These are phyloP conservation scores for Wickerhamomyces rabaulensis DNA, from an alignment of 805 yeast species.

Conservation along the genomic window DNA sequence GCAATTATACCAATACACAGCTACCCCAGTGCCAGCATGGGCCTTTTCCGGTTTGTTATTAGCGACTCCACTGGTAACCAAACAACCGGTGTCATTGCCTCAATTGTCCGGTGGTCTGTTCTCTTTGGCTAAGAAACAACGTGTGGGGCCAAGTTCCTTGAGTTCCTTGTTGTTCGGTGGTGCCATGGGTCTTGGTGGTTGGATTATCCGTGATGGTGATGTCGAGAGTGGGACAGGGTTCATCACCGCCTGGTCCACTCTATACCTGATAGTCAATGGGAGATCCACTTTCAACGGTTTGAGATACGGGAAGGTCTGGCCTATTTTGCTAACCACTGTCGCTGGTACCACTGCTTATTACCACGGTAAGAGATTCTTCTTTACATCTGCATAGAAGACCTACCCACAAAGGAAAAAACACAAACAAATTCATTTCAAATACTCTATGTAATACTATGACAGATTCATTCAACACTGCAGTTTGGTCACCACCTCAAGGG, in stretches of 20 bases:
- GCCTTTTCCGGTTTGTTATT: conserved; percentile 32
- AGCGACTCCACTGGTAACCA: conserved; percentile 31
- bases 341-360: conserved; percentile 58
- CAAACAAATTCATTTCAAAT: neutral
- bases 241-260: conserved; percentile 71
- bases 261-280: conserved; percentile 71
- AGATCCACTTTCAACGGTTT: conserved; percentile 46
- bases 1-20: conserved; percentile 27
- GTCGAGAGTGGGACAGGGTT: conserved; percentile 77
- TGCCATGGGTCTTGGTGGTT: conserved; percentile 62
- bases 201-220: conserved; percentile 75
- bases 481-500: conserved; percentile 59
- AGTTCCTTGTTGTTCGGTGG: conserved; percentile 53
- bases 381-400: neutral
- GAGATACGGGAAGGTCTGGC: conserved; percentile 55
- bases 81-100: conserved; percentile 20
- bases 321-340: conserved; percentile 49
- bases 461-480: no score
- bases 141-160: conserved; percentile 29
- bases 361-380: conserved; percentile 69
- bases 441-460: neutral
- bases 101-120: conserved; percentile 1
- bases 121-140: neutral
- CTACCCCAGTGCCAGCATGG: conserved; percentile 46
- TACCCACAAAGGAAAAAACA: conserved; percentile 21